phyloP scores from a whole-genome alignment of 192 early-diverging fungal genomes.

The Coemansia sp. region DNA sequence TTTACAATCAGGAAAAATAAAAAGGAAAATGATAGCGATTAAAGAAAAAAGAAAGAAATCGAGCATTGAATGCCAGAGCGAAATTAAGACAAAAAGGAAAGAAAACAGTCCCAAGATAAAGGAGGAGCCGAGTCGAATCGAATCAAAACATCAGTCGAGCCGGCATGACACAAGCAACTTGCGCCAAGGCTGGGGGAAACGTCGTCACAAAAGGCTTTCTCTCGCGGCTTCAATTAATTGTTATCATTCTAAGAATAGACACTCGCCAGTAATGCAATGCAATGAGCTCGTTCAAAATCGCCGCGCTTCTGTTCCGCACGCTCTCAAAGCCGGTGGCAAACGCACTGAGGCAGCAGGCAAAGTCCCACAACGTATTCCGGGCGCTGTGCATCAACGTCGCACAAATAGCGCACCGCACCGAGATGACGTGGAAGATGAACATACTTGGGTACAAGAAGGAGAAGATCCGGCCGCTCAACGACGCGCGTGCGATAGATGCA shows the following conservation, averaged over 20 bases:
- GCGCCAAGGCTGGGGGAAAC: not conserved
- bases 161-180: not conserved
- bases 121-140: not conserved
- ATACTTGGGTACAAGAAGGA: slow-evolving; percentile 77
- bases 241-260: not conserved
- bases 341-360: slow-evolving; percentile 57
- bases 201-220: not conserved
- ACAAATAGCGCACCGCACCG: slow-evolving; percentile 75
- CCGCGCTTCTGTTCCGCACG: slow-evolving; percentile 64
- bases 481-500: slow-evolving; percentile 76
- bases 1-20: slow-evolving; percentile 13
- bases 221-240: not conserved
- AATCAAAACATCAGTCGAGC: not conserved
- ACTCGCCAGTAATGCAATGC: not conserved
- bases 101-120: not conserved
- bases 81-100: not conserved
- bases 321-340: slow-evolving; percentile 66
- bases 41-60: slow-evolving; percentile 1
- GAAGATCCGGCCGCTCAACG: slow-evolving; percentile 76
- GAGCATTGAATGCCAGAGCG: not conserved
- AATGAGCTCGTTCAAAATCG: slow-evolving; percentile 70
- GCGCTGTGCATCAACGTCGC: slow-evolving; percentile 76
- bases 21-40: slow-evolving; percentile 3
- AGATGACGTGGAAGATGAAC: slow-evolving; percentile 83
- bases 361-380: slow-evolving; percentile 63